Evolutionary conservation across 352 stramenopile genomes (phyloP).

Genomic region (Phytophthora hybrid): DNA sequence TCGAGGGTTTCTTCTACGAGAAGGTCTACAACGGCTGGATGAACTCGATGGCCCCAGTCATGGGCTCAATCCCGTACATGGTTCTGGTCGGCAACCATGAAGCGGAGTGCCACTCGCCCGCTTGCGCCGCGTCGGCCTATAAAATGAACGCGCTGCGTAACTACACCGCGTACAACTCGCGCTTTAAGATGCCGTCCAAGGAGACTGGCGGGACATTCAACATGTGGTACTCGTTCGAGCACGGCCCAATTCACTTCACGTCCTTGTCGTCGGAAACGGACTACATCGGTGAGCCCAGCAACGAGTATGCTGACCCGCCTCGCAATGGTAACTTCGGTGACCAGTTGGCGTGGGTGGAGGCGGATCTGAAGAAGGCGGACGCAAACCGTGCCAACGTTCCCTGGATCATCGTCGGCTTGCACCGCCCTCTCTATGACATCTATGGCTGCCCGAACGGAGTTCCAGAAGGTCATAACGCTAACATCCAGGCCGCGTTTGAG

Average conservation of each 20-base stretch:
- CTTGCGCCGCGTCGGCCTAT: slow-evolving; percentile 49
- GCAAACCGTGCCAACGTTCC: slow-evolving; percentile 54
- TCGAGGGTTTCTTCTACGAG: slow-evolving; percentile 83
- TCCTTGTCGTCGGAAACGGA: slow-evolving; percentile 84
- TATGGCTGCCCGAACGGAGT: slow-evolving; percentile 21
- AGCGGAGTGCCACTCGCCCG: slow-evolving; percentile 79
- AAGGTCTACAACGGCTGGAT: slow-evolving; percentile 87
- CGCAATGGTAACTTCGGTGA: slow-evolving; percentile 58
- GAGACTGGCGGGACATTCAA: slow-evolving; percentile 66
- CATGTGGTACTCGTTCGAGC: slow-evolving; percentile 92
- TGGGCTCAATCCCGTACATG: slow-evolving; percentile 78
- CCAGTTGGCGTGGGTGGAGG: slow-evolving; percentile 62
- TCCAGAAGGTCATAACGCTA: slow-evolving; percentile 43
- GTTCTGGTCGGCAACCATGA: slow-evolving; percentile 86
- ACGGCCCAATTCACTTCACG: slow-evolving; percentile 84
- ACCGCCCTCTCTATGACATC: slow-evolving; percentile 53
- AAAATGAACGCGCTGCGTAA: slow-evolving; percentile 70
- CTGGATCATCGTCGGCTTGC: slow-evolving; percentile 65
- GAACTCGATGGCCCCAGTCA: slow-evolving; percentile 57
- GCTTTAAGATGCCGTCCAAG: slow-evolving; percentile 84
- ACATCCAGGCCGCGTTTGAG: slow-evolving; percentile 56
- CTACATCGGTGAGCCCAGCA: slow-evolving; percentile 50
- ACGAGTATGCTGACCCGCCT: slow-evolving; percentile 44
- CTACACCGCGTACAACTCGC: slow-evolving; percentile 82
- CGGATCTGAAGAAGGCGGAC: slow-evolving; percentile 53